These are phyloP conservation scores for Coemansia aciculifera DNA, from an alignment of 192 early-diverging fungal genomes.

Conservation along the genomic window DNA sequence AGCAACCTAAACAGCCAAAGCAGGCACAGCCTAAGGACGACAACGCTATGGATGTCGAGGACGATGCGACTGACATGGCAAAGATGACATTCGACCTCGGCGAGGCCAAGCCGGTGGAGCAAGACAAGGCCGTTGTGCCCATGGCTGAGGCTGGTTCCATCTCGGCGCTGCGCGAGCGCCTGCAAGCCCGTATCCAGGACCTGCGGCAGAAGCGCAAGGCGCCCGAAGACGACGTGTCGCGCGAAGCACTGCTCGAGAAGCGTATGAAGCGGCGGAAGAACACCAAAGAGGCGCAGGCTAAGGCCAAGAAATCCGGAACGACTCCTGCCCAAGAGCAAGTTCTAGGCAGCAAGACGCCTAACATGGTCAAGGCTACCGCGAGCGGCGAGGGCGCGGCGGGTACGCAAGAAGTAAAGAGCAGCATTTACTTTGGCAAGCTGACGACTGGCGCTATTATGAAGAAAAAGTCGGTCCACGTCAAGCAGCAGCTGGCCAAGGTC, in stretches of 20 bases:
- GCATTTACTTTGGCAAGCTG: slow-evolving; percentile 47
- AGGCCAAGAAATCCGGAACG: slow-evolving; percentile 30
- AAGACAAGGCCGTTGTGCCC: slow-evolving; percentile 21
- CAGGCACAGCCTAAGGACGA: neutral
- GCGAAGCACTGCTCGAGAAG: slow-evolving; percentile 77
- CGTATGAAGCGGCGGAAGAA: slow-evolving; percentile 70
- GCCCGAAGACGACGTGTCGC: slow-evolving; percentile 52
- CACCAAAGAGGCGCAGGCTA: slow-evolving; percentile 46
- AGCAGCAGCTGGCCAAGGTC: slow-evolving; percentile 63
- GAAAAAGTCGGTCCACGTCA: slow-evolving; percentile 53
- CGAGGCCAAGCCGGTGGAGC: neutral
- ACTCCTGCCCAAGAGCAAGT: slow-evolving; percentile 24
- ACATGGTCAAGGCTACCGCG: neutral
- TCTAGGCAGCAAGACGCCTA: slow-evolving; percentile 39
- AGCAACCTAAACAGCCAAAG: slow-evolving; percentile 17
- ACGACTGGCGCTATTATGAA: slow-evolving; percentile 44
- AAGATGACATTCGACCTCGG: slow-evolving; percentile 32
- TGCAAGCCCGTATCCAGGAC: slow-evolving; percentile 63
- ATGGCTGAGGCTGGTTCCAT: slow-evolving; percentile 54
- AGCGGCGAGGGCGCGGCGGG: slow-evolving; percentile 2
- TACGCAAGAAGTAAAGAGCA: slow-evolving; percentile 28
- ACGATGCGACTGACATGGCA: slow-evolving; percentile 33
- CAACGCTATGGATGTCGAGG: slow-evolving; percentile 33
- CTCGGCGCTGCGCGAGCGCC: slow-evolving; percentile 60
- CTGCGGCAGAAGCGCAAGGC: slow-evolving; percentile 67